Conservation (phyloP, 148 eudicot genomes). For the Fallopia convolvulus region DNA sequence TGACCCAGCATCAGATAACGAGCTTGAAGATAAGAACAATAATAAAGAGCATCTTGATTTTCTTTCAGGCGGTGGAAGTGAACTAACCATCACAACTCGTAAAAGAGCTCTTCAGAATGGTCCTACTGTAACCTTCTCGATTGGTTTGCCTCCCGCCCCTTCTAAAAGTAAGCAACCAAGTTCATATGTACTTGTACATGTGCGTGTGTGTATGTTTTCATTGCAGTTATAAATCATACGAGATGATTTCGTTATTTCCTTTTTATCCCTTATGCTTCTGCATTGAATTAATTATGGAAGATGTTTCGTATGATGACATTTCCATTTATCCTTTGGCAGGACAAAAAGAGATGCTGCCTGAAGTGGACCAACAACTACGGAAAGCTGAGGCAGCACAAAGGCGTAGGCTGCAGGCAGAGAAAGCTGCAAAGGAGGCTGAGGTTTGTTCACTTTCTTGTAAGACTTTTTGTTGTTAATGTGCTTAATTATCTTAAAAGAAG, state of each 20-base stretch:
- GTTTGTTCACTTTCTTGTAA: conserved; percentile 13
- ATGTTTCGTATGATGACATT: neutral
- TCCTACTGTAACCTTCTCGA: conserved; percentile 28
- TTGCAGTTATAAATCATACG: too few relatives aligned
- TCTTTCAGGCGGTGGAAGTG: conserved; percentile 19
- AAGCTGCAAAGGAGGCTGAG: conserved; percentile 55
- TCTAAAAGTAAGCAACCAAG: conserved; percentile 27
- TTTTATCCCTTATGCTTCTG: conserved; percentile 1
- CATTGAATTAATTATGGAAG: neutral
- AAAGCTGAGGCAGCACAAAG: conserved; percentile 56
- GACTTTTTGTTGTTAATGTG: neutral
- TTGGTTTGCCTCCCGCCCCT: conserved; percentile 41
- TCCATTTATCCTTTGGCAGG: conserved; percentile 20
- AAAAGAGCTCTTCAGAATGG: conserved; percentile 37
- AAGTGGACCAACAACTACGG: conserved; percentile 47
- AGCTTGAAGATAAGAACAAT: conserved; percentile 23
- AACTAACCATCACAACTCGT: conserved; percentile 47
- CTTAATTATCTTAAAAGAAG: neutral
- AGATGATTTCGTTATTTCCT: neutral
- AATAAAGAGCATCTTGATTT: conserved; percentile 17
- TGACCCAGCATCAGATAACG: conserved; percentile 27
- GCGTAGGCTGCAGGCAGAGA: conserved; percentile 42
- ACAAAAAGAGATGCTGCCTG: conserved; percentile 45
- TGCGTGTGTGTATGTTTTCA: neutral
- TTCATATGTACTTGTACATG: neutral